Evolutionary conservation across 306 rosid species (phyloP), one percentile per base, ranked within the genome.

Genomic region (Datisca glomerata): DNA sequence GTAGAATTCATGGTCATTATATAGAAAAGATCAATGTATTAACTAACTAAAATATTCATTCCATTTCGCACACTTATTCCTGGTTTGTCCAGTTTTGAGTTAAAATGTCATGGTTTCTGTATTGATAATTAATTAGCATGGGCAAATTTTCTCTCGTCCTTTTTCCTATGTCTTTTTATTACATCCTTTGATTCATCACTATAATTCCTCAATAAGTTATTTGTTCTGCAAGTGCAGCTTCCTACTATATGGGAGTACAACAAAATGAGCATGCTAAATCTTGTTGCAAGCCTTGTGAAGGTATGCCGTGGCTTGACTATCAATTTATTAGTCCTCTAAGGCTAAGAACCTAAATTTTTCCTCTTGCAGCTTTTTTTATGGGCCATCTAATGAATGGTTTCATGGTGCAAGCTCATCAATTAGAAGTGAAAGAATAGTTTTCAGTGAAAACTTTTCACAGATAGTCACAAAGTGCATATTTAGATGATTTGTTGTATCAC

Each of bases 201-300:
- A 12, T 4, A 14, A 1, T 40, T 45, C 38, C 41, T 12, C 47
- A 50, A 56, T n/a, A n/a, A n/a, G n/a, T n/a, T n/a, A n/a, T 22
- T 49, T 48, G 10, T 12, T 28, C 8, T 44, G 23, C 40, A 29
- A n/a, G n/a, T 75, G 73, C 81, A 89, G 98, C 93, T 89, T 66
- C 77, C 76, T 32, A 71, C 64, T 41, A 49, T 89, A 46, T 84
- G 89, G 89, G 75, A 58, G 63, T 80, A 80, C 79, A 89, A 89
- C 74, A 80, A 68, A 76, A 77, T 70, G 80, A 89, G 98, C 61
- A 56, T 89, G 93, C 85, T 87, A 40, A 77, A 89, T 64, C 97
- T 83, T 44, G 79, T 83, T 48, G 80, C 81, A 36, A 77, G 76
- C 63, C 65, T 89, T 47, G 76, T 66, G 52, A 70, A 79, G 97